Base-by-base conservation (phyloP, 2,329 filamentous ascomycete species). In the Cladophialophora exuberans region DNA sequence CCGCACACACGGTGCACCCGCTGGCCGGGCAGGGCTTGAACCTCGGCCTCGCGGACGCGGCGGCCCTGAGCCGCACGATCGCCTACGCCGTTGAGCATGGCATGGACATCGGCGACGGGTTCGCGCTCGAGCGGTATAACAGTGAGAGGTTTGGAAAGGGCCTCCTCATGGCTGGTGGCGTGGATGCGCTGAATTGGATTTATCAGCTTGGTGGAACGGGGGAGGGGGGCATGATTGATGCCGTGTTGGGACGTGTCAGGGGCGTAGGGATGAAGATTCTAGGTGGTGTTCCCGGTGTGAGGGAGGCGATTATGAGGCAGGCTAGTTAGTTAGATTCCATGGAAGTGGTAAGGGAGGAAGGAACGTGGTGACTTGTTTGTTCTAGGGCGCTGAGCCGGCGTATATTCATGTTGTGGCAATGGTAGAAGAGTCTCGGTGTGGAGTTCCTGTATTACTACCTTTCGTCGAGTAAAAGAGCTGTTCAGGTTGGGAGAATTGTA, bases 11-110 rank as follows among this genome's bases (percentile, higher is more conserved):
- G 1, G 86, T 96, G 62, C 94, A 99, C 70, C 94, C 94, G 0
- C 85, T 99, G 3, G 94, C 90, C 1, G 94, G 94, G 1, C 94
- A 97, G 72, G 94, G 94, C 1, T 79, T 99, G 11, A 99, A 99
- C 68, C 88, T 95, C 65, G 94, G 94, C 1, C 87, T 97, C 60
- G 91, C 85, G 15, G 94, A 99, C 69, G 88, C 94, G 0, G 86
- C 90, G 65, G 87, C 88, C 49, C 82, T 99, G 0, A 84, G 86
- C 5, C 81, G 80, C 59, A 85, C 85, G 0, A 88, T 99, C 46
- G 84, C 85, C 57, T 86, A 86, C 62, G 88, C 90, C 3, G 86
- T 95, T 15, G 76, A 79, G 38, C 89, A 94, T 60, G 94, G 94
- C 1, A 88, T 91, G 78, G 94, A 99, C 67, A 83, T 97, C 26